Base-by-base conservation (phyloP, 257 asterid species). In the Voacanga thouarsii region DNA sequence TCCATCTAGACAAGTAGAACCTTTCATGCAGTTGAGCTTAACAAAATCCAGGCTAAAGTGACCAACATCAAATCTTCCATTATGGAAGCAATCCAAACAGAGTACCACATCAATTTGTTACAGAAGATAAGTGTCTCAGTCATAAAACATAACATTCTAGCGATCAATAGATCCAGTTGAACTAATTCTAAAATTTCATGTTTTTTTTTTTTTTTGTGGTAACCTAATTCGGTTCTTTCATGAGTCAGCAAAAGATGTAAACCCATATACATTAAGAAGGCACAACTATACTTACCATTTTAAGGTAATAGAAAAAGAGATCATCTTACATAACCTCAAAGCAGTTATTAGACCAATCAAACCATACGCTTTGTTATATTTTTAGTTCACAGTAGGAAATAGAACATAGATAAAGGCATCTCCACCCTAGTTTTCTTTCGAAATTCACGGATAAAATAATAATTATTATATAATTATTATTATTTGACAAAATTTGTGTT, bases 21-120 rank as follows among this genome's bases (percentile, higher is more conserved):
- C 91, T 83, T 88, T 88, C 82, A 86, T 76, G 74, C 92, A 86
- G 77, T 88, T 89, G 73, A 81, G 92, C 88, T 94, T 95, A 70
- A 87, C 81, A 78, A 91, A 95, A 81, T 95, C 99, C 82, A 93
- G 83, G 86, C 97, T 93, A 75, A 97, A 95, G 85, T 95, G 99
- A 79, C 99, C 98, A 74, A 84, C 86, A 74, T 89, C 89, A 88
- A 91, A 95, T 85, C 88, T 84, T 79, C 99, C 99, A 83, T 90
- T 96, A 55, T 92, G 83, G 88, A 87, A 95, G 89, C 99, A 95
- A 84, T 93, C 96, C 85, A 79, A 82, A 83, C 99, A 95, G 77
- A 95, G 74, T 64, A 83, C 84, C 59, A 86, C 92, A 84, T 95
- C 98, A 78, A 85, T 90, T 98, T 95, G 93, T 77, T 66, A 82